A percentile compares a stretch with the other conserved stretches of the same genome.
Conservation (phyloP, 768 basidiomycete species). For the Psilocybe tampanensis region DNA sequence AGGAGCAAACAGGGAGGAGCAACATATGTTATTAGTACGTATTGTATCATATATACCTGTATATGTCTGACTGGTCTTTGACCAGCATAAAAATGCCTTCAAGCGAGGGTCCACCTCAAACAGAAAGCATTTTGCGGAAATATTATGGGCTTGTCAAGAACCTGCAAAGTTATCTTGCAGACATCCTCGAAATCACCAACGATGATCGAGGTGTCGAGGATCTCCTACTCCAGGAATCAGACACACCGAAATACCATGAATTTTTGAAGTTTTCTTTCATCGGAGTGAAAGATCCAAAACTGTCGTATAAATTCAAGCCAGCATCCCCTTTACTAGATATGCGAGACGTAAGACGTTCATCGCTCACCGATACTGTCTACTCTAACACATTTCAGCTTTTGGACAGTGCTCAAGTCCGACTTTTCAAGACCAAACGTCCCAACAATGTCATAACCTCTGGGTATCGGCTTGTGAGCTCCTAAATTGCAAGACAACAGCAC, state of each 20-base stretch:
- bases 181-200: slow-evolving; percentile 30
- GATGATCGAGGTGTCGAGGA: neutral
- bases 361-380: neutral
- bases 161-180: slow-evolving; percentile 40
- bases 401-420: slow-evolving; percentile 57
- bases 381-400: slow-evolving; percentile 46
- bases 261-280: slow-evolving; percentile 49
- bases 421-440: slow-evolving; percentile 46
- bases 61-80: too few relatives aligned
- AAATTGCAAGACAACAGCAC: neutral
- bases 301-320: slow-evolving; percentile 23
- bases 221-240: neutral
- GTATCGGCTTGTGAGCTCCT: slow-evolving; percentile 55
- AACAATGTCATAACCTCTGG: slow-evolving; percentile 69
- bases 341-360: slow-evolving; percentile 46
- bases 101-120: slow-evolving; percentile 1
- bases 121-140: slow-evolving; percentile 37
- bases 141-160: slow-evolving; percentile 46
- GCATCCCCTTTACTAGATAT: slow-evolving; percentile 49
- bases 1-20: too few relatives aligned
- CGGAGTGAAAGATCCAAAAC: slow-evolving; percentile 30
- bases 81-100: neutral
- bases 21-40: neutral
- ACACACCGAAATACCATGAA: slow-evolving; percentile 8
- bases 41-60: too few relatives aligned